Evolutionary conservation across 306 rosid species (phyloP).

Genomic region (Macrotyloma uniflorum): DNA sequence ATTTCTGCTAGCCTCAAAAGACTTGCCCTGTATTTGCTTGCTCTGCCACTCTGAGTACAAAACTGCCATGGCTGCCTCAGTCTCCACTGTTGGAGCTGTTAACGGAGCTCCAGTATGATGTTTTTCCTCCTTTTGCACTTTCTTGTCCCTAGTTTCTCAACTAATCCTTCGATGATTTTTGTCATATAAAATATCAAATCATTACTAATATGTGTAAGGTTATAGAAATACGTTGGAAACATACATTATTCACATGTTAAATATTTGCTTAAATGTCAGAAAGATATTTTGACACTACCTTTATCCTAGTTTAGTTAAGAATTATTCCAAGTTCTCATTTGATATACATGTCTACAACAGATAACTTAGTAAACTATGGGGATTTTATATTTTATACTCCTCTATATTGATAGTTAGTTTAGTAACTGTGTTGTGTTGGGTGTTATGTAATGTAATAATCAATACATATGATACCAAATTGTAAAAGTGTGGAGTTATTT

Average conservation of each 20-base stretch:
- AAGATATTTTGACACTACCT: neutral
- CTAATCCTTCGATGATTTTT: neutral
- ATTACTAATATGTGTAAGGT: neutral
- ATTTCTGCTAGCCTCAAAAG: slow-evolving; percentile 17
- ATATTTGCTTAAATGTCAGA: neutral
- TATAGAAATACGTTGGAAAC: neutral
- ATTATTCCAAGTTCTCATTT: neutral
- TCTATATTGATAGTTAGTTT: neutral
- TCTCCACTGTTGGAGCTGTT: slow-evolving; percentile 75
- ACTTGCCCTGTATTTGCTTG: neutral
- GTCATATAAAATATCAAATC: neutral
- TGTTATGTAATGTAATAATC: neutral
- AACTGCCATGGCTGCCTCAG: slow-evolving; percentile 76
- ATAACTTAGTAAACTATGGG: too few relatives aligned
- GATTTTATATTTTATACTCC: neutral
- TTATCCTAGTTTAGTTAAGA: slow-evolving; percentile 1
- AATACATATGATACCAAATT: neutral
- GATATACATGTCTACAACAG: neutral
- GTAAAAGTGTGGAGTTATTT: neutral
- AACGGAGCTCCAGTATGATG: slow-evolving; percentile 65
- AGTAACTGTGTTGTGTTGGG: neutral
- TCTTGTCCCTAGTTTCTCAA: neutral
- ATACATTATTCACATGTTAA: neutral
- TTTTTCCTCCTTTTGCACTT: slow-evolving; percentile 10
- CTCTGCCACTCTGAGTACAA: slow-evolving; percentile 9